These are phyloP conservation scores for Lumnitzera littorea DNA, from an alignment of 345 rosid genomes.

Conservation along the genomic window DNA sequence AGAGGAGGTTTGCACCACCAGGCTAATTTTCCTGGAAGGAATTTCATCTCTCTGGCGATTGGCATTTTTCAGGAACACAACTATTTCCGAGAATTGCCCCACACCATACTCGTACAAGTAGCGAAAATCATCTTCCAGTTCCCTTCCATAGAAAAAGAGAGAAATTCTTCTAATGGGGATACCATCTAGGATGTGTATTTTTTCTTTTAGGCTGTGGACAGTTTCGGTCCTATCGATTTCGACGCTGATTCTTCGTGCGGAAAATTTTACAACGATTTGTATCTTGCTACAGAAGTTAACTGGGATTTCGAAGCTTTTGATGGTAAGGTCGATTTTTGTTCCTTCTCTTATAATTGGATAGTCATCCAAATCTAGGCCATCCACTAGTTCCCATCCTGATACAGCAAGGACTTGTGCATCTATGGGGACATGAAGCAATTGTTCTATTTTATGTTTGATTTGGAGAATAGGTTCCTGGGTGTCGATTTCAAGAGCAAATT, in stretches of 20 bases:
- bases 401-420: slow-evolving; percentile 49
- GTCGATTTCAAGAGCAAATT: slow-evolving; percentile 47
- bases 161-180: slow-evolving; percentile 57
- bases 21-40: slow-evolving; percentile 27
- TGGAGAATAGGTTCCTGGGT: slow-evolving; percentile 49
- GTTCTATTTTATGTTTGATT: slow-evolving; percentile 53
- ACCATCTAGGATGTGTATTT: slow-evolving; percentile 62
- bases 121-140: slow-evolving; percentile 62
- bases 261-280: slow-evolving; percentile 48
- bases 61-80: slow-evolving; percentile 43
- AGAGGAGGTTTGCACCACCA: slow-evolving; percentile 68
- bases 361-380: slow-evolving; percentile 88
- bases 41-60: slow-evolving; percentile 34
- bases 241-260: slow-evolving; percentile 33
- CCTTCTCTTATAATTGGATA: slow-evolving; percentile 70
- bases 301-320: slow-evolving; percentile 18
- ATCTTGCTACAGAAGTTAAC: slow-evolving; percentile 17
- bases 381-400: slow-evolving; percentile 68
- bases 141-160: slow-evolving; percentile 50
- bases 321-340: slow-evolving; percentile 59
- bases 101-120: slow-evolving; percentile 65
- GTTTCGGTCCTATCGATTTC: slow-evolving; percentile 70
- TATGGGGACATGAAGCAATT: slow-evolving; percentile 41
- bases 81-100: slow-evolving; percentile 47
- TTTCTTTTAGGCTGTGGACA: slow-evolving; percentile 76